Evolutionary conservation across 495 filamentous ascomycete species (phyloP), one percentile per base, ranked within the genome.

Genomic region (Neurospora sp.): DNA sequence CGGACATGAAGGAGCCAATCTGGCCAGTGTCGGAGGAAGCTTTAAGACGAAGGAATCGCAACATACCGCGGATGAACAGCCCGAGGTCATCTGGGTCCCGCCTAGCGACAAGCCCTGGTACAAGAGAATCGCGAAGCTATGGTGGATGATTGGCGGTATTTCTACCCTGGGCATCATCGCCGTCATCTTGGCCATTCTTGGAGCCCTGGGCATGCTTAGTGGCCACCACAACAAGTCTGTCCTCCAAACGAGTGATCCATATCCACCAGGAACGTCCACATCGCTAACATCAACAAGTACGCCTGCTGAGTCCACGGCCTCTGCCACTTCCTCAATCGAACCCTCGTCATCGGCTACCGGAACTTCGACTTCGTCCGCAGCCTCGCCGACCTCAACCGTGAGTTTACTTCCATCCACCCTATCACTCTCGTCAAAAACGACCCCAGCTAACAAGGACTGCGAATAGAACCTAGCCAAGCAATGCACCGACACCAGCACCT

Each of bases 101-200:
- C 78, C 78, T 3, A 38, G 27, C 1, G 71, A 74, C 53, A 31
- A 27, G 40, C 76, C 77, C 3, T 80, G 78, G 78, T 79, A 80
- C 75, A 75, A 71, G 40, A 68, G 41, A n/a, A 70, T 78, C 39
- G 71, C 72, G 31, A 74, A 39, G 5, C 22, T 69, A 40, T 72
- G 69, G 53, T 79, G 77, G 77, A 48, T 76, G 6, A 70, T 72
- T 59, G 70, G 70, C 39, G 40, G 22, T 39, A 48, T 80, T 27
- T 72, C 68, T 35, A 40, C 73, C n/a, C n/a, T 79, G 16, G 78
- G 78, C 53, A 73, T 74, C 37, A 69, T 61, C 3, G 78, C 40
- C 18, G 77, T 80, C 40, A 14, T 80, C 18, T 35, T 80, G 42
- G 78, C 78, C 12, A 79, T 80, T 31, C 74, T 80, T 12, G 78